Base-by-base conservation (phyloP, 1,284 basidiomycete species). In the Cryptococcus floricola region DNA sequence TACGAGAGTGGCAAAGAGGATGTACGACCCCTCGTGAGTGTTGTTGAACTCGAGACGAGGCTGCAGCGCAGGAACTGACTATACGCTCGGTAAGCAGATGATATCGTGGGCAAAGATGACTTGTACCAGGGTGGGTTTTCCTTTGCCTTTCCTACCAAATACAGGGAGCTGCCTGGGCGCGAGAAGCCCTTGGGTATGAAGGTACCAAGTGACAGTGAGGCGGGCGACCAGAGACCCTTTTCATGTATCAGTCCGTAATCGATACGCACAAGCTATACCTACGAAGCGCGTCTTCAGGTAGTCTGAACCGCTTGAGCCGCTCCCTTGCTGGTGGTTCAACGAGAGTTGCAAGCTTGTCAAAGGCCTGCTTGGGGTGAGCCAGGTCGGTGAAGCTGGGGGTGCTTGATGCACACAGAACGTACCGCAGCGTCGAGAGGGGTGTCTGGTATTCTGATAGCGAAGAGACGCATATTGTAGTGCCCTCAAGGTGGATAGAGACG, bases 1-100 rank as follows among this genome's bases (percentile, higher is more conserved):
- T 14, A 42, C 46, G 13, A 60, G 34, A 23, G 50, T 37, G n/a
- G 54, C 25, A 37, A 51, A 52, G 3, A 75, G 45, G 34, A 75
- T 66, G 48, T 63, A 73, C 10, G 47, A 41, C 0, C 68, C 67
- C 50, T 76, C 73, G 44, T 76, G 74, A 3, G 70, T 70, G 38
- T 64, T 68, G 55, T 75, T 76, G 54, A 70, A 75, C 38, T 66
- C 70, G 9, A 74, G 25, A 2, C 63, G 57, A 12, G 64, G 64
- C 12, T 58, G 16, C 3, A 64, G 43, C 1, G 8, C 16, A 0
- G 69, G 70, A 4, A 57, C 39, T 1, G 60, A 41, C 59, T 62
- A 37, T n/a, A 45, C 19, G 39, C 31, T 34, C 38, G 13, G 38
- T 50, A 28, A 37, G 10, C 18, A 19, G 18, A 52, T 44, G 18